These are phyloP conservation scores for Taphrina pruni DNA, from an alignment of 1,139 yeast species.

Conservation along the genomic window DNA sequence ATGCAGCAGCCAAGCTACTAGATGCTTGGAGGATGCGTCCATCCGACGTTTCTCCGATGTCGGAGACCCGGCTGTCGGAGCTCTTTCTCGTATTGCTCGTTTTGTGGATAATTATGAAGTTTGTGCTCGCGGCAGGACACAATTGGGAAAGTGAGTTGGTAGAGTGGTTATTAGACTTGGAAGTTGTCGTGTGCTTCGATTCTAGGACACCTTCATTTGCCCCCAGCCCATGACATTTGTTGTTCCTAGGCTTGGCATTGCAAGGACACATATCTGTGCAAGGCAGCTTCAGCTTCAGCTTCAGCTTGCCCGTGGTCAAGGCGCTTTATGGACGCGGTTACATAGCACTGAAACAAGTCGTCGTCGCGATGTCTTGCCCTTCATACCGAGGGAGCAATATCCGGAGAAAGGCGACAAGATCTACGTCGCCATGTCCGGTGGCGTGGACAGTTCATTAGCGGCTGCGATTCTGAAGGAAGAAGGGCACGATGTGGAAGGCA, in stretches of 20 bases:
- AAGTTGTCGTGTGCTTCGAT: neutral
- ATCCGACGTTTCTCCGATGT: no score
- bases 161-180: no score
- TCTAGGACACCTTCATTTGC: neutral
- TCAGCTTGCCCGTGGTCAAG: neutral
- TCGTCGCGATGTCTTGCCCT: slow-evolving; percentile 6
- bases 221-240: neutral
- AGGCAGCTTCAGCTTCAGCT: neutral
- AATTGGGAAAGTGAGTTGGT: no score
- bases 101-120: neutral
- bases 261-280: neutral
- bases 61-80: neutral
- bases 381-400: slow-evolving; percentile 14
- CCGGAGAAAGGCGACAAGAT: slow-evolving; percentile 49
- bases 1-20: no score
- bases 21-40: no score
- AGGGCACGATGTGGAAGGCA: slow-evolving; percentile 43
- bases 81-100: neutral
- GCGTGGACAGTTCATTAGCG: slow-evolving; percentile 91
- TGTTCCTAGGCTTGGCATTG: neutral
- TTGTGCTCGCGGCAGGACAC: neutral
- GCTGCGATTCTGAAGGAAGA: slow-evolving; percentile 68
- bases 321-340: neutral
- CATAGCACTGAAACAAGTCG: slow-evolving; percentile 4
- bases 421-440: slow-evolving; percentile 91